These are phyloP conservation scores for grape (Vitis vinifera) DNA, from an alignment of 164 flowering plant species.

Conservation along the genomic window DNA sequence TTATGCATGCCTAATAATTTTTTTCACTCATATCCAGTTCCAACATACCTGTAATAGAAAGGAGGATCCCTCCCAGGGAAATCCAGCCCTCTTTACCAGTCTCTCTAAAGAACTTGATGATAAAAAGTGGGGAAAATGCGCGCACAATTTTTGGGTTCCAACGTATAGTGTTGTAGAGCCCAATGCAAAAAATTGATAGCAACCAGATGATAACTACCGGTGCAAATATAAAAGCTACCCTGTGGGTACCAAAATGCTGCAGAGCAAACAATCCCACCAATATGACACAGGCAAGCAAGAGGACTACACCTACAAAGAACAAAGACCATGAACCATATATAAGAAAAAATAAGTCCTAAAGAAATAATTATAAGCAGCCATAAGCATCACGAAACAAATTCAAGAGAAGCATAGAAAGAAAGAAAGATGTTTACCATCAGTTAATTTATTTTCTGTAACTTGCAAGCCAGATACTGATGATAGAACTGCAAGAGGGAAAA, in stretches of 20 bases:
- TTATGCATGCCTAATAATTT: neutral
- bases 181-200: slow-evolving; percentile 61
- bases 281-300: slow-evolving; percentile 67
- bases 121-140: slow-evolving; percentile 78
- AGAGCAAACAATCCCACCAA: slow-evolving; percentile 87
- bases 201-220: slow-evolving; percentile 83
- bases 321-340: neutral
- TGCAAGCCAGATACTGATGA: slow-evolving; percentile 80
- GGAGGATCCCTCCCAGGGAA: slow-evolving; percentile 87
- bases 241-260: slow-evolving; percentile 89
- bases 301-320: slow-evolving; percentile 43
- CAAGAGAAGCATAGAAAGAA: neutral
- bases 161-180: slow-evolving; percentile 67
- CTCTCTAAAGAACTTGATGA: slow-evolving; percentile 64
- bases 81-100: slow-evolving; percentile 90
- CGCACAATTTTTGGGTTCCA: slow-evolving; percentile 72
- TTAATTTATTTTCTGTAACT: slow-evolving; percentile 44
- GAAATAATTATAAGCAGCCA: slow-evolving; percentile 1
- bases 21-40: neutral
- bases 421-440: slow-evolving; percentile 41
- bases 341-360: neutral
- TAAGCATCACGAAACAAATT: neutral
- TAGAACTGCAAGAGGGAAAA: slow-evolving; percentile 60
- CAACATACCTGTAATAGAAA: slow-evolving; percentile 71
- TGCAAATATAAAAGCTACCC: slow-evolving; percentile 79